These are phyloP conservation scores for Boehmeria nivea DNA, from an alignment of 306 rosid genomes.

Conservation along the genomic window DNA sequence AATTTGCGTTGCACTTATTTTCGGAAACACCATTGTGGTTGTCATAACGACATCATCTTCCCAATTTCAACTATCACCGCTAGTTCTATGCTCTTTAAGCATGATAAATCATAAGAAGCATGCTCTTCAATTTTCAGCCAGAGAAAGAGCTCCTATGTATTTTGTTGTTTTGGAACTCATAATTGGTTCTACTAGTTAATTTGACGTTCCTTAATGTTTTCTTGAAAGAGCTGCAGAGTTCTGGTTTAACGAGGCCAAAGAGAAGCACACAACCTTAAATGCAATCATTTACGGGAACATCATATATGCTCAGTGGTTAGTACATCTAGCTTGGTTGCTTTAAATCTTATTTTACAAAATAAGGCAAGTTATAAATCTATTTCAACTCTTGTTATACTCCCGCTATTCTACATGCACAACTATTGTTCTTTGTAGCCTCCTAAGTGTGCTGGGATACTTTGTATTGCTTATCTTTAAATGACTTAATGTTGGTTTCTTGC, in stretches of 20 bases:
- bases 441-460: conserved; percentile 6
- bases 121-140: no score
- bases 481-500: neutral
- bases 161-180: conserved; percentile 11
- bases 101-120: no score
- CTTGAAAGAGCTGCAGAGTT: conserved; percentile 94
- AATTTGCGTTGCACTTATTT: neutral
- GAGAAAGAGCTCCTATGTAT: conserved; percentile 13
- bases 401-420: no score
- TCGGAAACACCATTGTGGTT: neutral
- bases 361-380: no score
- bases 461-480: neutral
- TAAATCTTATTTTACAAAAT: no score
- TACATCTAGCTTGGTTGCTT: no score
- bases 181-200: conserved; percentile 26
- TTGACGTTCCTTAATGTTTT: conserved; percentile 40
- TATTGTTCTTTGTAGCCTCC: no score
- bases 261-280: conserved; percentile 60
- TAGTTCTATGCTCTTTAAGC: neutral
- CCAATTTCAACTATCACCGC: neutral
- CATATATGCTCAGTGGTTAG: conserved; percentile 89
- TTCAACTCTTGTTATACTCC: no score
- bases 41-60: neutral
- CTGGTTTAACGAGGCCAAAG: conserved; percentile 91
- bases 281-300: conserved; percentile 85